Evolutionary conservation across 1,139 yeast genomes (phyloP).

Genomic region (Yamadazyma siamensis): DNA sequence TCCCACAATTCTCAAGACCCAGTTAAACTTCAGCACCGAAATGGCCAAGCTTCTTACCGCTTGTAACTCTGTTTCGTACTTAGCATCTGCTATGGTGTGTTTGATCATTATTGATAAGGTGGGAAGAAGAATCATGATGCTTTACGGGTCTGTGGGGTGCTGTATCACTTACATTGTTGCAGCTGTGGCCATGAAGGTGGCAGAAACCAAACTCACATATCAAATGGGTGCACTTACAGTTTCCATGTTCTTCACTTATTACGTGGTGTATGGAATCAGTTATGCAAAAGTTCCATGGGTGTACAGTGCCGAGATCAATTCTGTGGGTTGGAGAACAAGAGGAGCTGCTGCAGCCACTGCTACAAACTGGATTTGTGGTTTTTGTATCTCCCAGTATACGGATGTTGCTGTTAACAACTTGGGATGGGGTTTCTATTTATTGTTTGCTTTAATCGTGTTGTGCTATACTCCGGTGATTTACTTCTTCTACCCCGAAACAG

Average conservation of each 20-base stretch:
- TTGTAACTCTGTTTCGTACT: conserved; percentile 53
- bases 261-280: conserved; percentile 26
- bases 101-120: conserved; percentile 54
- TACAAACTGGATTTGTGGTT: conserved; percentile 46
- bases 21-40: conserved; percentile 27
- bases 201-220: conserved; percentile 22
- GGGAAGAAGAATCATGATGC: conserved; percentile 55
- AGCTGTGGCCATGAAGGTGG: conserved; percentile 32
- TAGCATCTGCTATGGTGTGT: conserved; percentile 54
- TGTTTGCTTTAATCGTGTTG: conserved; percentile 14
- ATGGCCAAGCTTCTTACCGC: conserved; percentile 46
- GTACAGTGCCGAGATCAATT: conserved; percentile 52
- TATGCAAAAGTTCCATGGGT: conserved; percentile 41
- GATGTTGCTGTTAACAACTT: conserved; percentile 40
- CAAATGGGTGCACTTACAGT: conserved; percentile 46
- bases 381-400: conserved; percentile 46
- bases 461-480: conserved; percentile 15
- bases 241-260: conserved; percentile 39
- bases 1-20: conserved; percentile 28
- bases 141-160: conserved; percentile 43
- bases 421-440: conserved; percentile 23
- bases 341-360: conserved; percentile 47
- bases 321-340: conserved; percentile 49
- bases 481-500: conserved; percentile 55
- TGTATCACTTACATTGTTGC: conserved; percentile 35